phyloP scores from a whole-genome alignment of 2,329 filamentous ascomycete genomes.

The Gyromitra esculenta region DNA sequence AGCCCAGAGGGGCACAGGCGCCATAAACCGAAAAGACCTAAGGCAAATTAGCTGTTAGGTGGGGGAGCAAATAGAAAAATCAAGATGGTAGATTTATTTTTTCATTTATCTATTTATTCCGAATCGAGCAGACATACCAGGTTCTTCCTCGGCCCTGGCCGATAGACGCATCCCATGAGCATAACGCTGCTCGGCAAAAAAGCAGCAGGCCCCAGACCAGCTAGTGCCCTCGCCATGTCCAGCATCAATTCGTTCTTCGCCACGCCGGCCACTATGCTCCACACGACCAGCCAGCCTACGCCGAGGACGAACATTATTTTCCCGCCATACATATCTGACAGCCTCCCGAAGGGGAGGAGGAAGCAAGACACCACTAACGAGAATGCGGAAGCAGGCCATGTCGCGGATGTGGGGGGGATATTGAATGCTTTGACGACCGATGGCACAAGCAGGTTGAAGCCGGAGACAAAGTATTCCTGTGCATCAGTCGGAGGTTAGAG shows the following conservation, averaged over 20 bases:
- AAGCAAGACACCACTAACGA: constrained; percentile 68
- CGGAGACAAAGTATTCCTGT: constrained; percentile 78
- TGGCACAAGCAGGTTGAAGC: constrained; percentile 76
- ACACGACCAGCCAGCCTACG: constrained; percentile 72
- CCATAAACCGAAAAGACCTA: constrained; percentile 64
- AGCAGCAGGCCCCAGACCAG: constrained; percentile 77
- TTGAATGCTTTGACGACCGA: constrained; percentile 70
- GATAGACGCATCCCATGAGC: constrained; percentile 72
- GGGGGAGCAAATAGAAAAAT: no score
- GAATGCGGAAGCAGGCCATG: constrained; percentile 72
- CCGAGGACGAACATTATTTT: constrained; percentile 70
- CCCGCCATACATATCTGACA: constrained; percentile 72
- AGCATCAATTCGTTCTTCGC: constrained; percentile 74
- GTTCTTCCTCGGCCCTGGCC: constrained; percentile 75
- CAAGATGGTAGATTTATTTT: no score
- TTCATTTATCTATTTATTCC: no score
- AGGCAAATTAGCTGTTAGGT: constrained; percentile 12
- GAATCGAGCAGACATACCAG: constrained; percentile 62
- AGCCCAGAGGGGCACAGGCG: constrained; percentile 67
- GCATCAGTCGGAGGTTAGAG: constrained; percentile 27
- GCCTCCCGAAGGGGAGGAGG: constrained; percentile 71
- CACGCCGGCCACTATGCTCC: constrained; percentile 76
- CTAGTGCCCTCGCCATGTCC: constrained; percentile 76
- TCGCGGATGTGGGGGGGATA: constrained; percentile 71
- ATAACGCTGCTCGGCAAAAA: constrained; percentile 76